Base-by-base conservation (phyloP, 202 grass and related monocot genomes). In the Zoysia matrella region DNA sequence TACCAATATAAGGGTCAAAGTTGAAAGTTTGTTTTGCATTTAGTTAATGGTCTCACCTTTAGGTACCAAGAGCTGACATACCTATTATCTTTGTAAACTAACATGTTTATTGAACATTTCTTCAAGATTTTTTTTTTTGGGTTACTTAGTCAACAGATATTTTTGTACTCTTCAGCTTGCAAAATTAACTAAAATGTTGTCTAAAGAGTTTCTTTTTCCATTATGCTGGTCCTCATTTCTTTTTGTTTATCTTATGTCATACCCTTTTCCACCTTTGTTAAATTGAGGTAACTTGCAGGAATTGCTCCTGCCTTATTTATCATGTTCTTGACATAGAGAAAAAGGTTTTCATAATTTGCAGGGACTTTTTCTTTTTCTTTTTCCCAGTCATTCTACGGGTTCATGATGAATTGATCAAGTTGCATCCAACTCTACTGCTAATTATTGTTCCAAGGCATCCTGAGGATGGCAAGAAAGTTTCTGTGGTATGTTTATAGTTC, bases 91-190 rank as follows among this genome's bases (percentile, higher is more conserved):
- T 77, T 77, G 51, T 41, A 52, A 77, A 60, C 13, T 70, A 44
- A 36, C 41, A 39, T 63, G 13, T 45, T 44, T 11, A 36, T 77
- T 45, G 10, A 68, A 58, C 58, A 43, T 76, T 11, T 43, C 61
- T 67, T 77, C 46, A 73, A 52, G n/a, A 69, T 74, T 45, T 8
- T 4, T 79, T 79, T 36, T 36, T 36, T 36, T 36, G 50, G 51
- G 9, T 4, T 83, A 52, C 46, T 52, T 65, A 68, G 12, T 78
- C 45, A 78, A 36, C 7, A 3, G 14, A 83, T 10, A 11, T 61
- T 52, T 83, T 40, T 83, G 30, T 52, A 71, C 40, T 11, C 68
- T 73, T 60, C 68, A 78, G n/a, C 40, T 83, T 83, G 65, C 79
- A 30, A 79, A 79, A 43, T 61, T 73, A 13, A 65, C 6, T 53